Evolutionary conservation across 2,329 filamentous ascomycete genomes (phyloP), one percentile per base, ranked within the genome.

Genomic region (Pestalotiopsis sp.): DNA sequence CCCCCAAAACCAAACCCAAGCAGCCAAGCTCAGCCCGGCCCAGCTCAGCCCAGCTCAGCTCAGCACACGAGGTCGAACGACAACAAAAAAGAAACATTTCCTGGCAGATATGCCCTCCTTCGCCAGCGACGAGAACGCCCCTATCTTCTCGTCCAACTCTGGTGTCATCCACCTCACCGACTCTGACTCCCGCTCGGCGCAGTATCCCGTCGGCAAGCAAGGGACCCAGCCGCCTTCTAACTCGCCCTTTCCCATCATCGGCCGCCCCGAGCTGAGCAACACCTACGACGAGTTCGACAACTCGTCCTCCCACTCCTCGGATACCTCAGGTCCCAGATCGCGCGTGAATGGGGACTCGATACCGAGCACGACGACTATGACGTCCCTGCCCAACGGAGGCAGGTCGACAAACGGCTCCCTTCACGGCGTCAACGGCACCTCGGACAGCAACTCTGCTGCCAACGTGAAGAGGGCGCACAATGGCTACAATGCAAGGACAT

Each of bases 281-380:
- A 85, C 81, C 80, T 86, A 86, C 76, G 85, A 87, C 82, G 86
- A 84, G 73, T 84, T 82, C 76, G 86, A 86, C 68, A 83, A 85
- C 71, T 82, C 84, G 61, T 88, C 86, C 68, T 85, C 83, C 17
- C 83, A 84, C 77, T 84, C 83, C 70, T 87, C 86, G 69, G 82
- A 85, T 75, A 80, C 80, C 69, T 88, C 85, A 72, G 86, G 84
- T 74, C 76, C 79, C 60, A 79, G 78, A 70, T 79, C 79, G 72
- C 82, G 79, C 73, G 77, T 81, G 78, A 81, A 84, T 80, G 84
- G 81, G 69, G 75, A 78, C 72, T 72, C 70, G 61, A 77, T 75
- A 80, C 82, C 78, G 52, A 79, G 81, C 5, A 86, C 88, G 75
- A 86, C 88, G 75, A 90, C 86, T 80, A 87, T 90, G 81, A 87